Conservation (phyloP, 805 yeast genomes). For the Ogataea pignaliae region DNA sequence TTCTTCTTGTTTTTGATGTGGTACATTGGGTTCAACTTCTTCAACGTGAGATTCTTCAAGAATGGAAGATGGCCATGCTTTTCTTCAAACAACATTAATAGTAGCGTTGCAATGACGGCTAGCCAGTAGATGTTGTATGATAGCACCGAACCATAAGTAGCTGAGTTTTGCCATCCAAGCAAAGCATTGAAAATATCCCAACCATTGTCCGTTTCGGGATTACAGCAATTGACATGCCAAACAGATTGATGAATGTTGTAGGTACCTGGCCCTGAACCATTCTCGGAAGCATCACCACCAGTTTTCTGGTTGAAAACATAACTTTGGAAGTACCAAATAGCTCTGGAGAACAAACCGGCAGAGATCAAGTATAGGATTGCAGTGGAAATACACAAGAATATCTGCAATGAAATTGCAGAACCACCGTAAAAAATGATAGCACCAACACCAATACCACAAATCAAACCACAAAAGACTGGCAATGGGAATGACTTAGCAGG, state of each 20-base stretch:
- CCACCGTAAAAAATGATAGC: slow-evolving; percentile 74
- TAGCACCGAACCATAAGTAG: slow-evolving; percentile 87
- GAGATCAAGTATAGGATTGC: slow-evolving; percentile 83
- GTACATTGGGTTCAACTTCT: slow-evolving; percentile 67
- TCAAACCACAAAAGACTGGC: slow-evolving; percentile 84
- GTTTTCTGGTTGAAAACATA: slow-evolving; percentile 58
- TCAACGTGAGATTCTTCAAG: slow-evolving; percentile 42
- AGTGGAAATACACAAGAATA: slow-evolving; percentile 83
- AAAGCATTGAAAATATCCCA: slow-evolving; percentile 96
- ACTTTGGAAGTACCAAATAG: slow-evolving; percentile 83
- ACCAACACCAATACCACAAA: slow-evolving; percentile 77
- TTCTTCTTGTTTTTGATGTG: slow-evolving; percentile 66
- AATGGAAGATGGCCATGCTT: slow-evolving; percentile 77
- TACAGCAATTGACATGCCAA: slow-evolving; percentile 98
- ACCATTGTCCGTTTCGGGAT: slow-evolving; percentile 86
- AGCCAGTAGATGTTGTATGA: slow-evolving; percentile 91
- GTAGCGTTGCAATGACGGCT: slow-evolving; percentile 47
- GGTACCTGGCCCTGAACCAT: slow-evolving; percentile 93
- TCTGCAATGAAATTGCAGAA: slow-evolving; percentile 74
- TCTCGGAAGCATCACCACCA: slow-evolving; percentile 95
- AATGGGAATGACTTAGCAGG: slow-evolving; percentile 71
- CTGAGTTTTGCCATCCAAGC: slow-evolving; percentile 96
- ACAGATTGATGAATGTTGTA: slow-evolving; percentile 75
- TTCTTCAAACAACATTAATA: slow-evolving; percentile 77
- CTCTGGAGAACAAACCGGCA: slow-evolving; percentile 91